phyloP scores from a whole-genome alignment of 1,284 basidiomycete genomes.

The Cutaneotrichosporon cutaneum region DNA sequence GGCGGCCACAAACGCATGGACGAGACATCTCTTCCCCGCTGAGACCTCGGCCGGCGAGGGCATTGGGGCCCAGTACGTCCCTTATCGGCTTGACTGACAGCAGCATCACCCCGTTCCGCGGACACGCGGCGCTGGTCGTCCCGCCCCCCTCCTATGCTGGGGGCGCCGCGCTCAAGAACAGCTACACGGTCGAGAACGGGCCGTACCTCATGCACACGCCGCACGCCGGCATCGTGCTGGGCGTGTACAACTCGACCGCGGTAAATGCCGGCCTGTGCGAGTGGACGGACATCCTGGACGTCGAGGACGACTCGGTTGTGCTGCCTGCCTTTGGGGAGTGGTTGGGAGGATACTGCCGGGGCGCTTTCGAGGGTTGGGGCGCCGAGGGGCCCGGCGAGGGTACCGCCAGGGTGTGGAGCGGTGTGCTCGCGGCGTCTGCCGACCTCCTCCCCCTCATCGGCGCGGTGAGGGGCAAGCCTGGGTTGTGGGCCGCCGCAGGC shows the following conservation, averaged over 20 bases:
- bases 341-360: slow-evolving; percentile 18
- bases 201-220: slow-evolving; percentile 35
- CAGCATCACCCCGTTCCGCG: slow-evolving; percentile 31
- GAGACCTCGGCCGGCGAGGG: background rate
- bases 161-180: slow-evolving; percentile 13
- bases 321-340: slow-evolving; percentile 11
- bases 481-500: slow-evolving; percentile 20
- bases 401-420: slow-evolving; percentile 29
- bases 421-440: slow-evolving; percentile 30
- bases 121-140: slow-evolving; percentile 31
- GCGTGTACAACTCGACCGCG: slow-evolving; percentile 17
- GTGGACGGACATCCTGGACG: slow-evolving; percentile 18
- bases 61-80: slow-evolving; percentile 7
- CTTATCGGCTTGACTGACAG: background rate
- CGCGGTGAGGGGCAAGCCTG: slow-evolving; percentile 22
- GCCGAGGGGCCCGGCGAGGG: slow-evolving; percentile 32
- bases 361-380: slow-evolving; percentile 30
- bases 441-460: slow-evolving; percentile 36
- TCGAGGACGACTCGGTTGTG: slow-evolving; percentile 24
- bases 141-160: slow-evolving; percentile 30
- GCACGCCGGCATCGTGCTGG: slow-evolving; percentile 29
- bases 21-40: slow-evolving; percentile 33
- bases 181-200: slow-evolving; percentile 30
- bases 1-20: slow-evolving; percentile 41
- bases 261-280: slow-evolving; percentile 6